Percentiles rank a stretch among this genome's conserved stretches.
phyloP scores from a whole-genome alignment of 2,329 filamentous ascomycete genomes.

The Colletotrichum plurivorum region DNA sequence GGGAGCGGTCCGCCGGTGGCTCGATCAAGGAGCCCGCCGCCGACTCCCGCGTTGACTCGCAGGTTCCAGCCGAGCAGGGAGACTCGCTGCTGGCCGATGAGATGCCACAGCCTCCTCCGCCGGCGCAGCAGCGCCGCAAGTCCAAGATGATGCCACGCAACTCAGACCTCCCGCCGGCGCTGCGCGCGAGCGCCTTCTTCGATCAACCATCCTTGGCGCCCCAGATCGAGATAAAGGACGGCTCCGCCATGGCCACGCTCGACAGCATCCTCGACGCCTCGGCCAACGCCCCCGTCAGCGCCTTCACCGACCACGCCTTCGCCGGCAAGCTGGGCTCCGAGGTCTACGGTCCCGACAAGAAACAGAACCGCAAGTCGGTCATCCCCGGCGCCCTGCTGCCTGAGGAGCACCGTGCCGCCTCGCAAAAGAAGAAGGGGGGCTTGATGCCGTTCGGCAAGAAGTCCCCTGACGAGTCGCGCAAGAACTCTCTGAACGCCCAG shows the following conservation, averaged over 20 bases:
- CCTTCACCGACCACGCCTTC: conserved; percentile 91
- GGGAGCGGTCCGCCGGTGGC: conserved; percentile 10
- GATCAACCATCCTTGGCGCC: conserved; percentile 74
- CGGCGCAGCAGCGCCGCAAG: conserved; percentile 48
- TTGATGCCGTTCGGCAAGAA: conserved; percentile 63
- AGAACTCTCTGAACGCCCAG: conserved; percentile 30
- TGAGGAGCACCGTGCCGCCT: conserved; percentile 40
- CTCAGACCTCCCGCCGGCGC: conserved; percentile 77
- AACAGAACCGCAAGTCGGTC: conserved; percentile 55
- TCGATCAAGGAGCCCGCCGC: conserved; percentile 12
- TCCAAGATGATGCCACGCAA: conserved; percentile 48
- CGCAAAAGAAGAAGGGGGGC: conserved; percentile 63
- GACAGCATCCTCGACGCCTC: conserved; percentile 95
- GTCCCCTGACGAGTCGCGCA: conserved; percentile 43
- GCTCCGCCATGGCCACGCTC: conserved; percentile 89
- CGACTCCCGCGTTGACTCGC: conserved; percentile 25
- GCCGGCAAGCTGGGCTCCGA: conserved; percentile 82
- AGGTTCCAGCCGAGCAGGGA: conserved; percentile 4
- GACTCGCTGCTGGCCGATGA: conserved; percentile 14
- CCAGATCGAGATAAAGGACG: conserved; percentile 74
- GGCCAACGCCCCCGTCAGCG: conserved; percentile 86
- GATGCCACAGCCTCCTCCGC: conserved; percentile 33
- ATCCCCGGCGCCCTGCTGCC: conserved; percentile 46
- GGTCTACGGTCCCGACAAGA: conserved; percentile 75
- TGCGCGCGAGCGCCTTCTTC: conserved; percentile 93